phyloP scores from a whole-genome alignment of 371 early-diverging fungal genomes.

The Mycotypha africana region DNA sequence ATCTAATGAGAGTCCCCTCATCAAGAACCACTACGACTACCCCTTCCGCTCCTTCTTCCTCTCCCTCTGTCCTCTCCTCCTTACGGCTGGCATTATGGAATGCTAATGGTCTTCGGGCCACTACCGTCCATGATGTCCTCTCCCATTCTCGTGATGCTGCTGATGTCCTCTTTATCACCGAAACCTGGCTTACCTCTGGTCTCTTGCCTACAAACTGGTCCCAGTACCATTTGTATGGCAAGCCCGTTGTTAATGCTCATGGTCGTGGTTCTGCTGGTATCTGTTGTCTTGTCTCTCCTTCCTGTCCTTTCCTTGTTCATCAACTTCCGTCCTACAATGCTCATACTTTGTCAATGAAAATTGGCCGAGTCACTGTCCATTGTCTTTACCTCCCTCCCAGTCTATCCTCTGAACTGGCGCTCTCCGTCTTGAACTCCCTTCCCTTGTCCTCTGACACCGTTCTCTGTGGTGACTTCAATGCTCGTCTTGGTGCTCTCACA shows the following conservation, averaged over 20 bases:
- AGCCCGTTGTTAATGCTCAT: not conserved
- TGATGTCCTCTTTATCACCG: not conserved
- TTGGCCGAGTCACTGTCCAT: not conserved
- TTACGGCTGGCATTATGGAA: conserved; percentile 1
- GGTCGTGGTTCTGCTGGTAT: conserved; percentile 3
- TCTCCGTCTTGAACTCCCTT: not conserved
- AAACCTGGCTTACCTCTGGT: conserved; percentile 8
- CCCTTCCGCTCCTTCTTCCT: not conserved
- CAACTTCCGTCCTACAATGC: conserved; percentile 1
- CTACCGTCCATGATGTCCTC: too few species aligned
- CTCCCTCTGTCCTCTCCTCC: not conserved
- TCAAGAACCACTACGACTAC: not conserved
- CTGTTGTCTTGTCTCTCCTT: conserved; percentile 1
- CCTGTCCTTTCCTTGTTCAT: not conserved
- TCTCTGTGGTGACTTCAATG: too few species aligned
- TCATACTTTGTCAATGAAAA: not conserved
- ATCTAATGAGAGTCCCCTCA: too few species aligned
- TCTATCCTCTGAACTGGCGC: not conserved
- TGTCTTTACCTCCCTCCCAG: conserved; percentile 1
- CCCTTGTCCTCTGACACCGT: too few species aligned
- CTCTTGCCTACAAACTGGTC: not conserved
- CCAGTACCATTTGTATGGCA: conserved; percentile 6
- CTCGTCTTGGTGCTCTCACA: not conserved
- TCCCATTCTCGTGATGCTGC: too few species aligned
- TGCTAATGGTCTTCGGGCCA: not conserved